Evolutionary conservation across 2,329 filamentous ascomycete species (phyloP).

Genomic region (Fragosphaeria purpurea): DNA sequence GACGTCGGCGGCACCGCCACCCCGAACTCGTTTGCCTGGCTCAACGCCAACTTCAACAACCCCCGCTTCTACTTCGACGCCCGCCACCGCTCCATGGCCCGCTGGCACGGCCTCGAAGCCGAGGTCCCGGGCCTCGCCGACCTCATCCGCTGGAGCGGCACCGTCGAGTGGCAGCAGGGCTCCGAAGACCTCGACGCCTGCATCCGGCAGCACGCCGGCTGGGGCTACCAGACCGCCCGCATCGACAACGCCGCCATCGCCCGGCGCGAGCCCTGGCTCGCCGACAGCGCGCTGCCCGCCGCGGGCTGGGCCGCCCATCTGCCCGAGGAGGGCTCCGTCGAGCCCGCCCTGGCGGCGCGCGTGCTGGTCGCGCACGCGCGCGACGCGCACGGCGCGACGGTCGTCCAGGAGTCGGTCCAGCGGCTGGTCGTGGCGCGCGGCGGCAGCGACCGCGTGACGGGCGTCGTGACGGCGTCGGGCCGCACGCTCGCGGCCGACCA

Average conservation of each 20-base stretch:
- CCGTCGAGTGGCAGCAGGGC: conserved; percentile 16
- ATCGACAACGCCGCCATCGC: conserved; percentile 12
- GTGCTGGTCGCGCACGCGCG: conserved; percentile 1
- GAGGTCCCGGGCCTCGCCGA: conserved; percentile 15
- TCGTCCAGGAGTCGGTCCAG: background rate
- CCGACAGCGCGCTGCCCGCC: conserved; percentile 9
- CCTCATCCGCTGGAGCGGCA: conserved; percentile 17
- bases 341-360: conserved; percentile 17
- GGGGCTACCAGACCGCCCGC: conserved; percentile 19
- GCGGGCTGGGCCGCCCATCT: conserved; percentile 14
- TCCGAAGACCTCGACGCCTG: conserved; percentile 16
- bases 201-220: conserved; percentile 14
- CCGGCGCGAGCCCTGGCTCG: conserved; percentile 10
- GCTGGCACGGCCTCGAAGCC: conserved; percentile 16
- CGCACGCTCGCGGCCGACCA: conserved; percentile 16
- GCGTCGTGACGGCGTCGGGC: conserved; percentile 11
- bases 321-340: conserved; percentile 20
- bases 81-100: conserved; percentile 19
- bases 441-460: conserved; percentile 10
- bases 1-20: conserved; percentile 21
- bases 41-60: conserved; percentile 21
- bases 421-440: conserved; percentile 11
- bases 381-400: background rate
- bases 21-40: conserved; percentile 23
- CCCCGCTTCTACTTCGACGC: conserved; percentile 20